A percentile compares a stretch with the other conserved stretches of the same genome.
phyloP scores from a whole-genome alignment of 805 yeast genomes.

The Candida awuae region DNA sequence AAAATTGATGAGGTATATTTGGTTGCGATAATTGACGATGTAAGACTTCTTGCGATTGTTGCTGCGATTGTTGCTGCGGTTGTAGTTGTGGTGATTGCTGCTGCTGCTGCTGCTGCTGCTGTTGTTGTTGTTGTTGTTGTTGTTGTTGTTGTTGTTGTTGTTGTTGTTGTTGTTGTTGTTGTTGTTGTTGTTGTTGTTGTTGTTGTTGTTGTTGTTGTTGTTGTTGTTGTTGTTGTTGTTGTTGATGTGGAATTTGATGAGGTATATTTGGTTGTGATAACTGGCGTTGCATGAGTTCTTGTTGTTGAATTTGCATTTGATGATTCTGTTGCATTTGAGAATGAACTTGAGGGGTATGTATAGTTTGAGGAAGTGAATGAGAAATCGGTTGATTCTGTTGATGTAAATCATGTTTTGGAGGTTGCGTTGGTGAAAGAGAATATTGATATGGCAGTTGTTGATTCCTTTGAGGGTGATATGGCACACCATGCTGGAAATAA shows the following conservation, averaged over 20 bases:
- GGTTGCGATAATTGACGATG: not conserved
- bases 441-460: not conserved
- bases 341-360: too few relatives aligned
- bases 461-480: not conserved
- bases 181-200: not conserved
- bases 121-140: not conserved
- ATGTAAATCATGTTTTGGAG: slow-evolving; percentile 2
- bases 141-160: not conserved
- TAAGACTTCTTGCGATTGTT: too few relatives aligned
- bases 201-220: not conserved
- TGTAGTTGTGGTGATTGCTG: not conserved
- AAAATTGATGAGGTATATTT: not conserved
- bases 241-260: slow-evolving; percentile 4
- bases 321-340: not conserved
- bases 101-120: not conserved
- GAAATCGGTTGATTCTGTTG: not conserved
- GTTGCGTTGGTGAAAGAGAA: not conserved
- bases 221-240: not conserved
- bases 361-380: not conserved
- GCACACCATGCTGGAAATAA: not conserved
- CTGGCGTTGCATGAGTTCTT: not conserved
- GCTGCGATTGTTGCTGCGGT: not conserved
- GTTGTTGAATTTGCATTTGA: not conserved
- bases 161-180: not conserved
- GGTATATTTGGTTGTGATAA: not conserved